These are phyloP conservation scores for Globisporangium takayamanum DNA, from an alignment of 352 stramenopile species.

Conservation along the genomic window DNA sequence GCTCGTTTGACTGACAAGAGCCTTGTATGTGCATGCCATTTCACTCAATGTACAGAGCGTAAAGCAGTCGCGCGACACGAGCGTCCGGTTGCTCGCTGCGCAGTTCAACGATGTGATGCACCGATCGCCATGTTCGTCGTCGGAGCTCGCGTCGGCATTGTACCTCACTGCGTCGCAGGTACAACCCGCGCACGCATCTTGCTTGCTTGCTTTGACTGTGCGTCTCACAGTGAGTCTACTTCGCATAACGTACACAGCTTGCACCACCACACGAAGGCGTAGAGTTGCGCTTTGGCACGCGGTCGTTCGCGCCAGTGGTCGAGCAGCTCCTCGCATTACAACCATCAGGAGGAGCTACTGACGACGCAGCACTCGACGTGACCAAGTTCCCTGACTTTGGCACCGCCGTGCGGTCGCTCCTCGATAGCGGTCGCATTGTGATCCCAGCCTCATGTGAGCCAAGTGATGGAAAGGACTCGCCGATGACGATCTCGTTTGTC, in stretches of 20 bases:
- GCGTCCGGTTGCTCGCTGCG: conserved; percentile 37
- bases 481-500: conserved; percentile 19
- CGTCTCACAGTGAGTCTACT: not conserved
- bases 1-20: not conserved
- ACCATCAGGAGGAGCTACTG: not conserved
- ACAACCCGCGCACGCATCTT: not conserved
- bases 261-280: conserved; percentile 63
- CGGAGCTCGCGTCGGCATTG: conserved; percentile 43
- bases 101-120: conserved; percentile 34
- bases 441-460: conserved; percentile 7
- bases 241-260: conserved; percentile 22
- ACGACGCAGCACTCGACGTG: not conserved
- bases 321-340: conserved; percentile 32
- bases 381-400: conserved; percentile 44
- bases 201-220: not conserved
- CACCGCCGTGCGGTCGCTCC: conserved; percentile 36
- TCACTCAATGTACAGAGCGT: conserved; percentile 21
- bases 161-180: conserved; percentile 63
- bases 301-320: conserved; percentile 55
- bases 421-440: conserved; percentile 27
- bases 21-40: not conserved
- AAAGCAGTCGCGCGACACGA: conserved; percentile 48
- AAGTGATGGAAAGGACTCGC: not conserved
- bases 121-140: conserved; percentile 16
- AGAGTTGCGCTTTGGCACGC: conserved; percentile 65